Evolutionary conservation across 148 eudicot species (phyloP).

Genomic region (Vaccinium macrocarpon): DNA sequence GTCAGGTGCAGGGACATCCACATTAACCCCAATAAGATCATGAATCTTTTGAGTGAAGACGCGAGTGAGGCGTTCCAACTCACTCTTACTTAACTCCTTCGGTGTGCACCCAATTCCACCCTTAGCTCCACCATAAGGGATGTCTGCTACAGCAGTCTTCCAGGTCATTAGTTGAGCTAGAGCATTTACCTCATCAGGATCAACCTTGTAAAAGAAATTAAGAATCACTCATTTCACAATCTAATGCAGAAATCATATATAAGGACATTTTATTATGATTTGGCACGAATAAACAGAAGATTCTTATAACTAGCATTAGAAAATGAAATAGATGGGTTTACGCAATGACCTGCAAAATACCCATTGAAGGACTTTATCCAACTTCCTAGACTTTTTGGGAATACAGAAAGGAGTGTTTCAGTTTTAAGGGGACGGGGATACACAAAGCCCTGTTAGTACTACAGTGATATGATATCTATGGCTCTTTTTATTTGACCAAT

Average conservation of each 20-base stretch:
- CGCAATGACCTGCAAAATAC: background rate
- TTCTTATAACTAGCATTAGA: background rate
- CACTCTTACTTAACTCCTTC: slow-evolving; percentile 38
- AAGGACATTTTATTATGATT: background rate
- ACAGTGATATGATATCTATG: background rate
- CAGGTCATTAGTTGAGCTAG: slow-evolving; percentile 68
- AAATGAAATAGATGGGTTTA: background rate
- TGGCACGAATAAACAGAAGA: background rate
- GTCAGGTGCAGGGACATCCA: slow-evolving; percentile 56
- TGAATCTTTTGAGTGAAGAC: slow-evolving; percentile 62
- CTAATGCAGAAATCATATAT: background rate
- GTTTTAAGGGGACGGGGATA: background rate
- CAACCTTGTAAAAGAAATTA: slow-evolving; percentile 31
- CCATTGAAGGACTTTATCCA: background rate
- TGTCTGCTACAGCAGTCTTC: slow-evolving; percentile 58
- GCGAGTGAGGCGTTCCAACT: slow-evolving; percentile 58
- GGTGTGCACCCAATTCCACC: slow-evolving; percentile 58
- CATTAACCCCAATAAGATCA: slow-evolving; percentile 45
- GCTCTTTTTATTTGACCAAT: background rate
- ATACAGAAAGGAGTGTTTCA: background rate
- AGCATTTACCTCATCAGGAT: slow-evolving; percentile 64
- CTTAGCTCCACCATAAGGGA: slow-evolving; percentile 64
- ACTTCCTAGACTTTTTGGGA: background rate
- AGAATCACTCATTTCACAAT: background rate
- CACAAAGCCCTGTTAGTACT: background rate